Evolutionary conservation across 345 rosid genomes (phyloP).

Genomic region (Citropsis articulata): DNA sequence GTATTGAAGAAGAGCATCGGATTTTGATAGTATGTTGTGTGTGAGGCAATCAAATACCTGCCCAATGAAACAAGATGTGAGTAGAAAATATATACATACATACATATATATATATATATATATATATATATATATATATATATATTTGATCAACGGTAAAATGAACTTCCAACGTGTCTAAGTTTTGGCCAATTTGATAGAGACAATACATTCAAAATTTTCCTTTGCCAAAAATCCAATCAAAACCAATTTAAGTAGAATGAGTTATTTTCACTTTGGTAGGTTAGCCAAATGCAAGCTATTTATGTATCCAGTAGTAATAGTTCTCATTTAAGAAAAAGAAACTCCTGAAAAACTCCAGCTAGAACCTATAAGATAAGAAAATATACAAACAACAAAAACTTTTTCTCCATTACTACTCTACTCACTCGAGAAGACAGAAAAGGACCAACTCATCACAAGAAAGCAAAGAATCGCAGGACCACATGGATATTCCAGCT

Average conservation of each 20-base stretch:
- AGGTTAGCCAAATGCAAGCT: background rate
- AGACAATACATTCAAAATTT: background rate
- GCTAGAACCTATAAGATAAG: background rate
- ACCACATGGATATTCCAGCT: slow-evolving; percentile 11
- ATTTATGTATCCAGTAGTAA: background rate
- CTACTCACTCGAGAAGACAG: background rate
- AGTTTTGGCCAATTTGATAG: background rate
- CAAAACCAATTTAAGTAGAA: background rate
- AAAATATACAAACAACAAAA: background rate
- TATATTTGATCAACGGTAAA: background rate
- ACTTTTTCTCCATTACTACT: background rate
- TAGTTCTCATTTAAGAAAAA: background rate
- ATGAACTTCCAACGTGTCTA: background rate
- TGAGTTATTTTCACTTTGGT: background rate
- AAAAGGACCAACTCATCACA: slow-evolving; percentile 16
- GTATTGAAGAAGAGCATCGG: slow-evolving; percentile 80
- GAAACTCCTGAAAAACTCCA: background rate
- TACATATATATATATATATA: background rate
- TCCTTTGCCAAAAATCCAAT: background rate
- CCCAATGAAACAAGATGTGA: background rate
- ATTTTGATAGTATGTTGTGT: slow-evolving; percentile 72
- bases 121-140: too few species aligned
- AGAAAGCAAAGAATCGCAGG: slow-evolving; percentile 6
- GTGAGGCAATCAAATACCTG: slow-evolving; percentile 83
- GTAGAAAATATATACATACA: background rate